Percentiles rank a stretch among this genome's conserved stretches.
Evolutionary conservation across 2,329 filamentous ascomycete genomes (phyloP).

Genomic region (Harringtonia lauricola): DNA sequence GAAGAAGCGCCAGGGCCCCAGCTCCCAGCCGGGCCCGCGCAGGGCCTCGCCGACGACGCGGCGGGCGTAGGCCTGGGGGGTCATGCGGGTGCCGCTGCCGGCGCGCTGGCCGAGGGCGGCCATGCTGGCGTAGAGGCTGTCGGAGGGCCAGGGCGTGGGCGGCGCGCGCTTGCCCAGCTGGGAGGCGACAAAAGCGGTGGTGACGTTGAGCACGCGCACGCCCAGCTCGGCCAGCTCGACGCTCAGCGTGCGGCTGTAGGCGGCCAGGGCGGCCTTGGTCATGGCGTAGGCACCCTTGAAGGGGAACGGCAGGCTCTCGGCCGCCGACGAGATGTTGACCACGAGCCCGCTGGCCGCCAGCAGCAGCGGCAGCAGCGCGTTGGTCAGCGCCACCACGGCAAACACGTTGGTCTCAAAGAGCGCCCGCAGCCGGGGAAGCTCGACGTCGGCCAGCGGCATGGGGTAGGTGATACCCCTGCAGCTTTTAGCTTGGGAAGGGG

Average conservation of each 20-base stretch:
- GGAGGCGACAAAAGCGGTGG: conserved; percentile 32
- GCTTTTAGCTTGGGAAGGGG: too few relatives aligned
- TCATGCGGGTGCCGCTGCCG: conserved; percentile 14
- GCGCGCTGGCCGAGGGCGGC: conserved; percentile 13
- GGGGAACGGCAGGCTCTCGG: conserved; percentile 37
- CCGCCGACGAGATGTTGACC: conserved; percentile 43
- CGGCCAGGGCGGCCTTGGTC: conserved; percentile 40
- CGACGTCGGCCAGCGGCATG: conserved; percentile 38
- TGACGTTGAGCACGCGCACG: conserved; percentile 43
- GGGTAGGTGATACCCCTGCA: conserved; percentile 24
- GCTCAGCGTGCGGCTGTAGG: conserved; percentile 40
- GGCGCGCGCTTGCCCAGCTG: conserved; percentile 36
- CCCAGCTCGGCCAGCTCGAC: conserved; percentile 39
- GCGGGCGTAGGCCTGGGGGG: conserved; percentile 16
- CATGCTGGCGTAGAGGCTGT: conserved; percentile 35
- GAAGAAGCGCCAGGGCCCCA: conserved; percentile 7
- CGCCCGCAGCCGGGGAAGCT: conserved; percentile 35
- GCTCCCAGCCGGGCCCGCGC: conserved; percentile 7
- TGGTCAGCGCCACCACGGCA: conserved; percentile 40
- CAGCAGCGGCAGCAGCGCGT: conserved; percentile 36
- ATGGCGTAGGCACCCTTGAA: conserved; percentile 42
- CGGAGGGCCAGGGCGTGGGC: conserved; percentile 27
- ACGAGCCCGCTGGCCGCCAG: conserved; percentile 38
- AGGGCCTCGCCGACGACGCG: conserved; percentile 8
- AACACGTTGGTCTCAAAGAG: conserved; percentile 49